phyloP scores from a whole-genome alignment of 73 alveolate species.

The Paramecium caudatum region DNA sequence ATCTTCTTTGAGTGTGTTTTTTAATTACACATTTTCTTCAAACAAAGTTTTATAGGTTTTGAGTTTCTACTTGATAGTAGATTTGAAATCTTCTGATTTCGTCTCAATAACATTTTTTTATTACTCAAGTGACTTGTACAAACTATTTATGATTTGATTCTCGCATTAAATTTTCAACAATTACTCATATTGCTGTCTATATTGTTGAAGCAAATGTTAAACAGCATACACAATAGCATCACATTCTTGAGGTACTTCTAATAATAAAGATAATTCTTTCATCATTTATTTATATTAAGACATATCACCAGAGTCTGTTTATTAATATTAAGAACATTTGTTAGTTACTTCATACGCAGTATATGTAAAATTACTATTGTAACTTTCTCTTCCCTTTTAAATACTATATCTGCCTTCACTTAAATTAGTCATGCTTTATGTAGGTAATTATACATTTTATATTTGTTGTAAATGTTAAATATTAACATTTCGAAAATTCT shows the following conservation, averaged over 20 bases:
- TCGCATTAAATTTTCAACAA: not conserved
- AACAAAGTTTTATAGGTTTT: constrained; percentile 17
- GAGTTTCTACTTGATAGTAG: not conserved
- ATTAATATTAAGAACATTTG: constrained; percentile 10
- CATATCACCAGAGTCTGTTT: not conserved
- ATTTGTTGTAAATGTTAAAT: not conserved
- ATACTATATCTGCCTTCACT: not conserved
- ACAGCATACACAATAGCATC: constrained; percentile 29
- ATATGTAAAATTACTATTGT: constrained; percentile 31
- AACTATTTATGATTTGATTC: not conserved
- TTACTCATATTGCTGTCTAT: not conserved
- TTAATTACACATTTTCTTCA: not conserved
- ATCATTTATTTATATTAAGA: not conserved
- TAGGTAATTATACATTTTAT: not conserved
- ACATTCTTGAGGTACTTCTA: not conserved
- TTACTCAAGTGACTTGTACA: not conserved
- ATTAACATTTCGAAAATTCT: not conserved
- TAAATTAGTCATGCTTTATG: constrained; percentile 34
- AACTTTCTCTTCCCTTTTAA: constrained; percentile 43
- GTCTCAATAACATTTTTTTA: not conserved
- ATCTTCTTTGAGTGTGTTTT: not conserved
- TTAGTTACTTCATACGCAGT: not conserved
- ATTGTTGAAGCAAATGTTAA: not conserved
- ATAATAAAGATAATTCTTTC: not conserved
- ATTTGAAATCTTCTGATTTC: not conserved